These are phyloP conservation scores for Gossypioides kirkii DNA, from an alignment of 345 rosid genomes.

Conservation along the genomic window DNA sequence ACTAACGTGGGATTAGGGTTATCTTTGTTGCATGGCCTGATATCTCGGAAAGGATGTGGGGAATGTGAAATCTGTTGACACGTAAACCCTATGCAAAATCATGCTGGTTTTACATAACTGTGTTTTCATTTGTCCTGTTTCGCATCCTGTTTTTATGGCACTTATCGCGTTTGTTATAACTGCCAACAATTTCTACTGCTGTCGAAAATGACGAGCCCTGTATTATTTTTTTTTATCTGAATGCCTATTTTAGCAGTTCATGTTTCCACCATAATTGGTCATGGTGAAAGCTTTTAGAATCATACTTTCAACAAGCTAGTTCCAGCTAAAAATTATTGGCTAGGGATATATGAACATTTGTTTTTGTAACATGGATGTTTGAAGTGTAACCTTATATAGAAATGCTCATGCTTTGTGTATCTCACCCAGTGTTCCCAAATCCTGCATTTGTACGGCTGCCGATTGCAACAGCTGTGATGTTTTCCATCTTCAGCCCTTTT, in stretches of 20 bases:
- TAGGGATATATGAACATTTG: neutral
- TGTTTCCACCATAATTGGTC: neutral
- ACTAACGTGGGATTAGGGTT: neutral
- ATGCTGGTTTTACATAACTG: neutral
- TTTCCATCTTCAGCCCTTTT: neutral
- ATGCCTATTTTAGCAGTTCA: too few species aligned
- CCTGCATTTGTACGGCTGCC: neutral
- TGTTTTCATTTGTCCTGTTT: neutral
- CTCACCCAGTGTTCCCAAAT: neutral
- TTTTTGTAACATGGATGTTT: neutral
- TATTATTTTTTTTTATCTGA: too few species aligned
- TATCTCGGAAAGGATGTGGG: neutral
- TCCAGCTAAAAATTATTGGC: neutral
- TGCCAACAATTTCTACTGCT: neutral
- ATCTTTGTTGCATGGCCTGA: slow-evolving; percentile 6
- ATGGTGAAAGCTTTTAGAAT: neutral
- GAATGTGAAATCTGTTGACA: neutral
- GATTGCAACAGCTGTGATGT: neutral
- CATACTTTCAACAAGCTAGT: neutral
- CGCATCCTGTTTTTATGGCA: neutral
- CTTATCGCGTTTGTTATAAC: neutral
- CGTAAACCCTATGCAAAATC: neutral
- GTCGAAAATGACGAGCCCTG: neutral
- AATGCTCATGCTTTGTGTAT: slow-evolving; percentile 5
- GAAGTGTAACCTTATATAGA: neutral